Base-by-base conservation (phyloP, 1,284 basidiomycete genomes). In the Schizophyllum amplum region DNA sequence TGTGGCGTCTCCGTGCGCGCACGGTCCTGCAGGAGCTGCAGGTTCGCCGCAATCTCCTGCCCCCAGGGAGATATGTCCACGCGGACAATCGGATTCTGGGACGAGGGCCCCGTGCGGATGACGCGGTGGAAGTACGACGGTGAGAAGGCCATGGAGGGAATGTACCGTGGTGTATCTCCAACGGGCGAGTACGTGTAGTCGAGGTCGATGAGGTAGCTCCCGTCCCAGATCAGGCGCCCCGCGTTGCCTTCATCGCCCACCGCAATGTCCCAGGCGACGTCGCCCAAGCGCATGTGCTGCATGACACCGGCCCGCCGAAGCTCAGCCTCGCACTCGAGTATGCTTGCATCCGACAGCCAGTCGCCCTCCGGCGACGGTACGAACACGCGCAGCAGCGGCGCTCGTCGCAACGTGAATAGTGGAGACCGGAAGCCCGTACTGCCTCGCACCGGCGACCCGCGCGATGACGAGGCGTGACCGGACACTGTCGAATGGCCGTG, bases 81-180 rank as follows among this genome's bases (percentile, higher is more conserved):
- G 65, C 89, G 82, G 17, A 78, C 78, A 47, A 91, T 75, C 0
- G 90, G 90, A 65, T 91, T 90, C 4, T 80, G 81, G 20, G 75
- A 73, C 55, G 74, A 69, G 23, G 79, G 66, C 1, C 79, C 77
- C 0, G 81, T 80, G 7, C 87, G 80, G 58, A 92, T 82, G 52
- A 91, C 85, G 25, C 86, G 82, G 67, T 92, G 89, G 75, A 91
- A 92, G 68, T 91, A 91, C 22, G 88, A 90, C 0, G 89, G 89
- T 20, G 88, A 78, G 67, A 91, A 90, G 1, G 86, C 84, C 47
- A 92, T 69, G 11, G 84, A 82, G 53, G 86, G 84, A 61, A 92
- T 73, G 66, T 89, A 89, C 62, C 81, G 80, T 7, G 90, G 88
- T 17, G 91, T 70, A 65, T 92, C 89, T 2, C 90, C 90, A 26